Conservation (phyloP, 2,329 filamentous ascomycete genomes). For the Cercospora citrullina region DNA sequence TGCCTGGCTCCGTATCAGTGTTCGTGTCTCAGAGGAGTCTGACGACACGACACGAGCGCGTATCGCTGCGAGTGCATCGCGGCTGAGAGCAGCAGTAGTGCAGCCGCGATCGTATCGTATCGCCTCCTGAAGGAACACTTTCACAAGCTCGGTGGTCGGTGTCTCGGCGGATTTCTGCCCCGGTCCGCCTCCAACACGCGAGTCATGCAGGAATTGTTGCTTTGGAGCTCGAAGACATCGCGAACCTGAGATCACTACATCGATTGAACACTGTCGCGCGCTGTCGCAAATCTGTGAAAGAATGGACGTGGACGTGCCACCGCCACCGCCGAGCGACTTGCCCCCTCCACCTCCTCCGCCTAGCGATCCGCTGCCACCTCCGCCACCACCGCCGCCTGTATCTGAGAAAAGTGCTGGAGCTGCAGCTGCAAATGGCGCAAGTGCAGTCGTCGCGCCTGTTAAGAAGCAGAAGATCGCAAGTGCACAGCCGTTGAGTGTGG, state of each 20-base stretch:
- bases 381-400: constrained; percentile 7
- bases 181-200: neutral
- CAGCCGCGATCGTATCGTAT: neutral
- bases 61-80: neutral
- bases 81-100: neutral
- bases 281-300: neutral
- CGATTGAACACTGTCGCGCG: neutral
- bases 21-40: neutral
- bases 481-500: constrained; percentile 69
- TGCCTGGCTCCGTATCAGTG: neutral
- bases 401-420: neutral
- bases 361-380: neutral
- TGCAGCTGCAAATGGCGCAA: neutral
- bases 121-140: neutral
- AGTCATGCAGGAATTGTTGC: neutral
- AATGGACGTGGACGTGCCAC: neutral
- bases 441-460: neutral
- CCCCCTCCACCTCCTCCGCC: constrained; percentile 5
- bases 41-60: neutral
- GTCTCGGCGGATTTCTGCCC: neutral
- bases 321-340: neutral
- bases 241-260: neutral
- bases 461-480: constrained; percentile 53
- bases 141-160: neutral
- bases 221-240: neutral